A percentile compares a stretch with the other conserved stretches of the same genome.
Conservation (phyloP, 1,284 basidiomycete genomes). For the Microstroma glucosiphilum region DNA sequence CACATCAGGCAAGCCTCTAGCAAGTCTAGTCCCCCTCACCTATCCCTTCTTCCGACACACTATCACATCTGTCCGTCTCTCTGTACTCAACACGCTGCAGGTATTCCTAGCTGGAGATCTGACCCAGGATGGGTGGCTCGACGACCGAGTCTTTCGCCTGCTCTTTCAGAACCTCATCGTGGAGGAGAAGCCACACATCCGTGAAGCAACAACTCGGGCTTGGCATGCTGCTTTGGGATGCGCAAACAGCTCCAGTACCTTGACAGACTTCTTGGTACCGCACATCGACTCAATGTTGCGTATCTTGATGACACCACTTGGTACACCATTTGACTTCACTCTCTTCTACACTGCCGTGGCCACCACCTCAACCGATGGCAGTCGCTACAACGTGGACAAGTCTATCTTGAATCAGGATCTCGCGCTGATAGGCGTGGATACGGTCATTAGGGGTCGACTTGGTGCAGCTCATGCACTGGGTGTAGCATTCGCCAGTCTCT, state of each 20-base stretch:
- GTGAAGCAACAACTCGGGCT: conserved; percentile 67
- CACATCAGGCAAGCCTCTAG: conserved; percentile 52
- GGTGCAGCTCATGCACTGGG: conserved; percentile 76
- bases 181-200: conserved; percentile 81
- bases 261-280: conserved; percentile 27
- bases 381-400: conserved; percentile 80
- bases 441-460: conserved; percentile 74
- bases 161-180: conserved; percentile 91
- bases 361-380: conserved; percentile 54
- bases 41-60: conserved; percentile 98
- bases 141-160: conserved; percentile 69
- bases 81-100: conserved; percentile 82
- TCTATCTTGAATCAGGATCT: conserved; percentile 89
- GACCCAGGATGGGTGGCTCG: conserved; percentile 76
- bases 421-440: conserved; percentile 71
- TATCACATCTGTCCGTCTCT: conserved; percentile 83
- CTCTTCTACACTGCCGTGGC: conserved; percentile 59
- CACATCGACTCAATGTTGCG: conserved; percentile 55
- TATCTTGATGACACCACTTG: conserved; percentile 84
- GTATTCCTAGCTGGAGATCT: conserved; percentile 75
- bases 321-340: conserved; percentile 67
- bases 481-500: conserved; percentile 65
- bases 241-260: background rate
- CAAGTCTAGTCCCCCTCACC: conserved; percentile 73
- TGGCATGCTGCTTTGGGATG: conserved; percentile 67